Evolutionary conservation across 192 early-diverging fungal genomes (phyloP), one percentile per base, ranked within the genome.

Genomic region (Backusella australiensis): DNA sequence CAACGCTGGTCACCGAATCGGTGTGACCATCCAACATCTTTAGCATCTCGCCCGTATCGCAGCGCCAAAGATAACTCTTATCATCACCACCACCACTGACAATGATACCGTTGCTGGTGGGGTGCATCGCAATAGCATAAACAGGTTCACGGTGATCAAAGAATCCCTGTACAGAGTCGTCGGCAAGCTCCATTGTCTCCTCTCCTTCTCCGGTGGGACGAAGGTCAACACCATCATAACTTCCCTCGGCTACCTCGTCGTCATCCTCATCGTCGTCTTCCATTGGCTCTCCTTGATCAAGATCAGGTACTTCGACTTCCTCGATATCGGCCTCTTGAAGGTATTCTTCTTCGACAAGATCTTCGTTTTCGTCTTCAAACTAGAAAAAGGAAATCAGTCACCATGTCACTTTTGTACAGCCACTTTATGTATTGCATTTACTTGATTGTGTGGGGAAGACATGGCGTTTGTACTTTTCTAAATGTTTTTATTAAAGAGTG

Each of bases 51-150:
- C 96, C 97, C 4, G 89, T 95, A 75, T 94, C 91, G n/a, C 87
- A 35, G 6, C 86, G 83, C 98, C 98, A 99, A 6, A 99, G 77
- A 79, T 92, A 98, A 34, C 90, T 90, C 84, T 89, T 91, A 82
- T 99, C 97, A 81, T 99, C 96, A 38, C 95, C 96, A 52, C 97
- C 98, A 42, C 98, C 98, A 74, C 89, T 92, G 4, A 91, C 86
- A 19, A 89, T 91, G 52, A 98, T 85, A 44, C 76, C 82, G 36
- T 87, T 84, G 52, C 95, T 75, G 19, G 82, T 84, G 8, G 96
- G 97, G 84, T 95, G 90, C 67, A 98, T 81, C 29, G 91, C 91
- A 14, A 98, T 84, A 41, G 93, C 80, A 81, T 95, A 98, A 21
- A 99, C 95, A 0, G 96, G 91, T 71, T 97, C 94, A 82, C 92